Evolutionary conservation across 208 protist species (phyloP).

Genomic region (Leishmania amazonensis): DNA sequence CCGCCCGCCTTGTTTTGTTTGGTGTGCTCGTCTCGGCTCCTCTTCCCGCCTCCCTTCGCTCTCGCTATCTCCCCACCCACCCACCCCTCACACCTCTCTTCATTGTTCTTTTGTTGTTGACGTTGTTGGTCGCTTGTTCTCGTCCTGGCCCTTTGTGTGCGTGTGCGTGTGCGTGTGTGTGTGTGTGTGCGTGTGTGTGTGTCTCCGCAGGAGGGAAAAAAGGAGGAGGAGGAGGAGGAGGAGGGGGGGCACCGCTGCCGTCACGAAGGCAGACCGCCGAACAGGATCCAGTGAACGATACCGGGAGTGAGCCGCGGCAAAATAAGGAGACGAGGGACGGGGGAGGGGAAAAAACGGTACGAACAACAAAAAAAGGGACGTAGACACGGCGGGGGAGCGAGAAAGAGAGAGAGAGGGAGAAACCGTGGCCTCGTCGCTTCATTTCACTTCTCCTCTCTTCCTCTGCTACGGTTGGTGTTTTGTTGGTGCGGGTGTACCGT

Average conservation of each 20-base stretch:
- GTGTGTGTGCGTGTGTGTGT: neutral
- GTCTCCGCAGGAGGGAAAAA: neutral
- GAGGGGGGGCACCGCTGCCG: neutral
- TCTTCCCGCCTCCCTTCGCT: neutral
- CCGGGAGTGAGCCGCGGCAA: neutral
- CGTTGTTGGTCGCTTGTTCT: neutral
- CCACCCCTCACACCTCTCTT: neutral
- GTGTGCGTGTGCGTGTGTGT: neutral
- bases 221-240: neutral
- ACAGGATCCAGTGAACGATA: neutral
- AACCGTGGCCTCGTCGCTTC: neutral
- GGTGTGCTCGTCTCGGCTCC: neutral
- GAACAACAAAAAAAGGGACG: neutral
- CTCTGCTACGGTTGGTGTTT: neutral
- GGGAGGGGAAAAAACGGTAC: neutral
- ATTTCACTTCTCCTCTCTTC: neutral
- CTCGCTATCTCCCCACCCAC: neutral
- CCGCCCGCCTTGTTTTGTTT: constrained; percentile 4
- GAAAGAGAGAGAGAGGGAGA: no score
- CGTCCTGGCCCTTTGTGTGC: neutral
- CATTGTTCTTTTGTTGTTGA: neutral
- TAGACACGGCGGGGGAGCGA: neutral
- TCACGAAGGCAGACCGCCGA: neutral
- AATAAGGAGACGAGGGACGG: neutral
- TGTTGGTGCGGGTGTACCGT: no score